phyloP scores from a whole-genome alignment of 2,329 filamentous ascomycete genomes.

The Arthrocladium fulminans region DNA sequence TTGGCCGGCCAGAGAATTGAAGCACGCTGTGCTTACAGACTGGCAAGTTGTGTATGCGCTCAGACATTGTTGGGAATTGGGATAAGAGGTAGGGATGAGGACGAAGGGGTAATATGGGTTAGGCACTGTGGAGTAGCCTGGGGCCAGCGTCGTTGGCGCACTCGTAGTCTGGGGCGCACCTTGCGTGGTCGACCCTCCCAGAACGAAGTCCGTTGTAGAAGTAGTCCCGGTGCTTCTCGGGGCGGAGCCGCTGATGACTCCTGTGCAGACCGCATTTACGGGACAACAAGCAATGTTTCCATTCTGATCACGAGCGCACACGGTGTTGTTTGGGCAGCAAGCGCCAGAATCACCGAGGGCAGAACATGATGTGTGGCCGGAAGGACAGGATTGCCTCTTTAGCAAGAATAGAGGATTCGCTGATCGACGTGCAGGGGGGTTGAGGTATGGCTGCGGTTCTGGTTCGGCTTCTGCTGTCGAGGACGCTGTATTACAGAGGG shows the following conservation, averaged over 20 bases:
- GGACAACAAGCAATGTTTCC: conserved; percentile 56
- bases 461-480: not conserved
- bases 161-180: conserved; percentile 25
- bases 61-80: conserved; percentile 43
- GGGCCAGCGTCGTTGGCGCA: conserved; percentile 22
- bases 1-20: conserved; percentile 38
- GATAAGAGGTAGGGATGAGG: conserved; percentile 46
- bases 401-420: conserved; percentile 9
- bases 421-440: not conserved
- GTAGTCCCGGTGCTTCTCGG: not conserved
- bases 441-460: not conserved
- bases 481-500: not conserved
- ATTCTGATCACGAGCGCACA: conserved; percentile 48
- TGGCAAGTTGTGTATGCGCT: conserved; percentile 47
- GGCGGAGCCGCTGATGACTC: conserved; percentile 36
- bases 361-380: conserved; percentile 44
- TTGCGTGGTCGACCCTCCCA: conserved; percentile 19
- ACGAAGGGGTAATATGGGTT: conserved; percentile 46
- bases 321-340: conserved; percentile 47
- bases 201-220: conserved; percentile 18
- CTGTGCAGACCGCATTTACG: conserved; percentile 48
- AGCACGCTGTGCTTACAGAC: conserved; percentile 38
- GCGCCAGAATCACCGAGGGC: conserved; percentile 44
- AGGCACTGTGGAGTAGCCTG: conserved; percentile 23
- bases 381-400: conserved; percentile 36